Percentiles rank a stretch among this genome's conserved stretches.
These are phyloP conservation scores for Bacidia gigantensis DNA, from an alignment of 495 filamentous ascomycete species.

Conservation along the genomic window DNA sequence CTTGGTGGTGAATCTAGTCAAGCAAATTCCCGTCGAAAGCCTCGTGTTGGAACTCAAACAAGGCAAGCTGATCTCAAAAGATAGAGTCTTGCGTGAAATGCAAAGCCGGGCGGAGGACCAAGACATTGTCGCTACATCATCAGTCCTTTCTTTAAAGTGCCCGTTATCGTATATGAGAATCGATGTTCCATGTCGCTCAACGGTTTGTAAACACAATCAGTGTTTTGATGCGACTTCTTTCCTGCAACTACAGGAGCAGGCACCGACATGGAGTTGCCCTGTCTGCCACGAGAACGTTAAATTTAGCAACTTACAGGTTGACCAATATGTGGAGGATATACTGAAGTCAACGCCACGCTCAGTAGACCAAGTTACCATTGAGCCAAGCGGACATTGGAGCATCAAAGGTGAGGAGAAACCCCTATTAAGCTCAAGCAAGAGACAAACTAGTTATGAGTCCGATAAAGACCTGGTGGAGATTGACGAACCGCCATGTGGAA, in stretches of 20 bases:
- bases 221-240: constrained; percentile 95
- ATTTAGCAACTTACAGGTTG: constrained; percentile 71
- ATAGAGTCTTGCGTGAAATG: constrained; percentile 73
- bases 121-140: constrained; percentile 77
- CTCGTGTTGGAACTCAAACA: constrained; percentile 54
- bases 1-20: constrained; percentile 59
- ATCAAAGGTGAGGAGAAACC: constrained; percentile 26
- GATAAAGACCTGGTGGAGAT: constrained; percentile 62
- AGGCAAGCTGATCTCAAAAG: constrained; percentile 60
- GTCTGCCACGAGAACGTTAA: constrained; percentile 73
- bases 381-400: constrained; percentile 77
- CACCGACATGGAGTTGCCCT: constrained; percentile 86
- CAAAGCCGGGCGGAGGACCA: constrained; percentile 66
- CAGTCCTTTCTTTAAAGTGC: constrained; percentile 80
- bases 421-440: constrained; percentile 20
- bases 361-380: constrained; percentile 75
- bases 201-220: constrained; percentile 74
- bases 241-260: constrained; percentile 86
- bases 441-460: constrained; percentile 35
- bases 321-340: constrained; percentile 88
- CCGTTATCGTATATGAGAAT: constrained; percentile 78
- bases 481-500: constrained; percentile 33
- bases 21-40: constrained; percentile 52
- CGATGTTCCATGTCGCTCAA: constrained; percentile 62
- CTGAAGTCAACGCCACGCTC: constrained; percentile 51